Evolutionary conservation across 1,139 yeast species (phyloP), one percentile per base, ranked within the genome.

Genomic region (Yamadazyma membranifaciens): DNA sequence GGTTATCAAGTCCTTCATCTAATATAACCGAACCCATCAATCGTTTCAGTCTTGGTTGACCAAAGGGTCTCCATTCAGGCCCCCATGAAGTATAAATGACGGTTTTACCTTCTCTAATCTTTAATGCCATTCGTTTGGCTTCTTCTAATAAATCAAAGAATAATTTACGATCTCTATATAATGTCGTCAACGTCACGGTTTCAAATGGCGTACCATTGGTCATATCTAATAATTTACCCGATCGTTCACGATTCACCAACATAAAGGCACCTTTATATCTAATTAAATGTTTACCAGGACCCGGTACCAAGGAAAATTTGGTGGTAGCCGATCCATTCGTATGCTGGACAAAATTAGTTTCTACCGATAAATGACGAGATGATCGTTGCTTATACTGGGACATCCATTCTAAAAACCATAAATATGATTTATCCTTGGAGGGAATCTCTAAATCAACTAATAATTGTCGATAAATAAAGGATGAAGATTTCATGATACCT

Each of bases 1-100:
- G 55, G 44, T 83, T 86, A 48, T 82, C 80, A 36, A 92, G 68
- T 1, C 88, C 92, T 29, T 75, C 61, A 57, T 89, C 98, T 43
- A 92, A 68, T 31, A 92, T 82, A 12, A 92, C 99, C 11, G 95
- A 86, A 5, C 87, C 92, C 30, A 91, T 65, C 37, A 83, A 68
- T 54, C 99, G 75, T 63, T 92, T 91, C 51, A 83, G 83, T 49
- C 97, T 75, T 1, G 99, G 98, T 57, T 86, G 94, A 2, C 99
- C 99, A 67, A 92, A 92, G 3, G 96, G 96, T 52, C 98, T 74
- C 99, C 99, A 92, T 57, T 92, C 99, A 11, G 96, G 96, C 1
- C 98, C 98, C 87, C 94, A 91, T 2, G 96, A 86, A 2, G 96
- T 88, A 62, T 79, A 92, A 6, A 92, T 69, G 9, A 92, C 98